Percentiles rank a stretch among this genome's conserved stretches.
Conservation (phyloP, 805 yeast genomes). For the Metahyphopichia silvanorum region DNA sequence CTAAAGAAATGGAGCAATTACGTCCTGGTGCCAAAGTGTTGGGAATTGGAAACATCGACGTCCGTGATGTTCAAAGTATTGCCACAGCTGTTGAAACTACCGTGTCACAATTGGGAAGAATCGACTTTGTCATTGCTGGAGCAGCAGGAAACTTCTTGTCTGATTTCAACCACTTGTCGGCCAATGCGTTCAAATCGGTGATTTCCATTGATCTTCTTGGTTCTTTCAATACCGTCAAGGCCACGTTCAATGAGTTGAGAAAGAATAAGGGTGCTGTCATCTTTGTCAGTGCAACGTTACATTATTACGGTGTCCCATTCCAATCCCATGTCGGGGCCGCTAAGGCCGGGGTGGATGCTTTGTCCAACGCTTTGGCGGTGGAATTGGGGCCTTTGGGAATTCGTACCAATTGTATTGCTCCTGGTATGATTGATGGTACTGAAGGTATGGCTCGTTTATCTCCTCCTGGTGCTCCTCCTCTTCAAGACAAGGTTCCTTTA, state of each 20-base stretch:
- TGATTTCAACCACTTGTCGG: conserved; percentile 71
- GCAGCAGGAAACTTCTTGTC: conserved; percentile 94
- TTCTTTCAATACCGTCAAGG: conserved; percentile 86
- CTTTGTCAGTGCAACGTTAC: conserved; percentile 86
- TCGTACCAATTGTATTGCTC: conserved; percentile 81
- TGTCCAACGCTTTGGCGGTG: conserved; percentile 79
- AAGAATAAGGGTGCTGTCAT: conserved; percentile 67
- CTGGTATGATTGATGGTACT: conserved; percentile 85
- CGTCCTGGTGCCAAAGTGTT: conserved; percentile 64
- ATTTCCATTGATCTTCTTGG: conserved; percentile 85
- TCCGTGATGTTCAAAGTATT: conserved; percentile 62
- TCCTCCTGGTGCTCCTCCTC: conserved; percentile 33
- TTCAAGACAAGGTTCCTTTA: conserved; percentile 53
- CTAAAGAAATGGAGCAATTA: conserved; percentile 57
- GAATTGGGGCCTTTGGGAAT: conserved; percentile 91
- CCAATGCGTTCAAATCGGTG: conserved; percentile 88
- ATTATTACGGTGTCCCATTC: conserved; percentile 83
- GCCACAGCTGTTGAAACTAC: conserved; percentile 62
- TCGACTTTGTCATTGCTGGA: conserved; percentile 88
- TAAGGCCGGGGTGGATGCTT: conserved; percentile 91
- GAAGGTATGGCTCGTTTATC: conserved; percentile 77
- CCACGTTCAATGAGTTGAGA: conserved; percentile 62
- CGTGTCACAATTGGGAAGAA: conserved; percentile 65
- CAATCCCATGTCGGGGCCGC: conserved; percentile 94
- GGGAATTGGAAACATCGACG: conserved; percentile 74